Evolutionary conservation across 2,329 filamentous ascomycete species (phyloP).

Genomic region (Ophiostoma himal-ulmi): DNA sequence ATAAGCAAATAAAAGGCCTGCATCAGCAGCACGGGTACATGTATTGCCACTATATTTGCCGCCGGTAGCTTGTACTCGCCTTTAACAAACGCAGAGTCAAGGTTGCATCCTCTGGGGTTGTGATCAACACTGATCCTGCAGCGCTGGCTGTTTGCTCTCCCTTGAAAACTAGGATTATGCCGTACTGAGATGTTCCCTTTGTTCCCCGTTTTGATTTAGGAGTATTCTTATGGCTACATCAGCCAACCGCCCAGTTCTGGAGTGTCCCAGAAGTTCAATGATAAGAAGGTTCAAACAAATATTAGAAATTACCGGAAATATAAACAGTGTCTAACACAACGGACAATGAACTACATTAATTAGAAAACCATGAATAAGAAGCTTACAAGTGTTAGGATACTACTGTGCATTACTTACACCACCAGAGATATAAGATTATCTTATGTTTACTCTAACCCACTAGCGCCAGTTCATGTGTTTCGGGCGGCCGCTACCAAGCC

Average conservation of each 20-base stretch:
- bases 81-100: not conserved
- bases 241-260: not conserved
- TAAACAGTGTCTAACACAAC: too few relatives aligned
- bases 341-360: too few relatives aligned
- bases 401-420: not conserved
- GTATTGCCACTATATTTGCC: not conserved
- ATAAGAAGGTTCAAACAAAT: too few relatives aligned
- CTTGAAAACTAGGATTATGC: not conserved
- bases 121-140: not conserved
- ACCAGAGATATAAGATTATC: not conserved
- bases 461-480: not conserved
- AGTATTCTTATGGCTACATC: not conserved
- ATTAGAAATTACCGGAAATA: too few relatives aligned
- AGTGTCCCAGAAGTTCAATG: not conserved
- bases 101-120: slow-evolving; percentile 1
- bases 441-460: slow-evolving; percentile 3
- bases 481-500: slow-evolving; percentile 7
- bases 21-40: not conserved
- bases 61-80: not conserved
- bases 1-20: not conserved
- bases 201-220: not conserved
- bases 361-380: too few relatives aligned
- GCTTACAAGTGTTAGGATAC: too few relatives aligned
- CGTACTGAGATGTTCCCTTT: not conserved
- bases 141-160: not conserved